Evolutionary conservation across 768 basidiomycete genomes (phyloP), one percentile per base, ranked within the genome.

Genomic region (Collybia sp.): DNA sequence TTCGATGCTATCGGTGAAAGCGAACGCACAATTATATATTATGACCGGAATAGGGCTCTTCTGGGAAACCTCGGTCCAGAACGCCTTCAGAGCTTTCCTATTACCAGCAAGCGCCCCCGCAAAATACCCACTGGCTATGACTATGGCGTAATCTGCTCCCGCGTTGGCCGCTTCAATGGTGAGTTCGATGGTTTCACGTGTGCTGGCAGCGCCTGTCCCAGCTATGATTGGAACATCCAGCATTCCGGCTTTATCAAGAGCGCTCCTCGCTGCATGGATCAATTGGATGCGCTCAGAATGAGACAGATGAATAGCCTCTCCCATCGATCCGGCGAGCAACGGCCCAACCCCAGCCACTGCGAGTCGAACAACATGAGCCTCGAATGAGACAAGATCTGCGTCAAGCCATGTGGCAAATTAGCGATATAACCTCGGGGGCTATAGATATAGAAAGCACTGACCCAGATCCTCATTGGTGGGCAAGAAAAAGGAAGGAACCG

Each of bases 121-220:
- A 58, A 83, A 96, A 70, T 93, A 94, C 42, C 91, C 90, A 54
- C 86, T 85, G 16, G 82, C 72, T 59, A 95, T 93, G 51, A 90
- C 86, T 54, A 95, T 91, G 32, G 76, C 79, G 55, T 80, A 87
- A 63, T 95, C 91, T 5, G 94, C 93, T 19, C 94, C 93, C 17
- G 87, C 86, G 15, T 70, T 73, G 11, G 88, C 91, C 13, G 92
- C 92, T 60, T 88, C 83, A 32, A 77, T 76, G 49, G 79, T 78
- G 16, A 93, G 69, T 46, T 83, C 72, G 40, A 95, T 70, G 30
- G 90, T 90, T 61, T 89, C 91, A 43, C 86, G 77, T 9, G 91
- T 93, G 64, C 88, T 88, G 32, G 82, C 83, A 10, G 81, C 81
- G 6, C 92, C 90, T 13, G 90, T 91, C 37, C 93, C 93, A 44